A percentile compares a stretch with the other conserved stretches of the same genome.
Evolutionary conservation across 163 green algal genomes (phyloP).

Genomic region (Scenedesmus sp.): DNA sequence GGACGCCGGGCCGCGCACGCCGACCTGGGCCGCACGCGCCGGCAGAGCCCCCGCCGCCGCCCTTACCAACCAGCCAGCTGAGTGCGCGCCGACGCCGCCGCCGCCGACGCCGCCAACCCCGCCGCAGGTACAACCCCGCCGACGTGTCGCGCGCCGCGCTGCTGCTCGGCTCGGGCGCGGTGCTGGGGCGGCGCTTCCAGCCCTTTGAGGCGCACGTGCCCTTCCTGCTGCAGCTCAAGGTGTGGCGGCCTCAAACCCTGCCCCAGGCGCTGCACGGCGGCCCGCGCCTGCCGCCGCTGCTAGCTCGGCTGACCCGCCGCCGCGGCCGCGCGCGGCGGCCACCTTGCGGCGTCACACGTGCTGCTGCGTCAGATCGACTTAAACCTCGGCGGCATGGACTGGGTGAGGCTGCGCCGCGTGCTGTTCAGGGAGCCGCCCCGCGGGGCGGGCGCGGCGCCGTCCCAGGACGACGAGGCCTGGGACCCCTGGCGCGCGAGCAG

Average conservation of each 20-base stretch:
- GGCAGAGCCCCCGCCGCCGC: too few relatives aligned
- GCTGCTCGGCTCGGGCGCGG: constrained; percentile 71
- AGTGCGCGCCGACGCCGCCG: too few relatives aligned
- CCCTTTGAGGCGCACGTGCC: constrained; percentile 94
- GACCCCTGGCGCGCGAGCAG: constrained; percentile 24
- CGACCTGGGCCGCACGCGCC: too few relatives aligned
- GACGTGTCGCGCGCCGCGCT: constrained; percentile 53
- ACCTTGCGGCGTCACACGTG: too few relatives aligned
- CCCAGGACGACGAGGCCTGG: background rate
- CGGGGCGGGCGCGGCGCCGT: too few relatives aligned
- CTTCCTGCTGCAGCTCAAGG: constrained; percentile 96
- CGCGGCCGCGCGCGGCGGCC: too few relatives aligned
- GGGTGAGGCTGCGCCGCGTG: constrained; percentile 66
- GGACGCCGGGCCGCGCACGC: too few relatives aligned
- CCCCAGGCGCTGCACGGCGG: background rate
- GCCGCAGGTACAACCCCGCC: constrained; percentile 67
- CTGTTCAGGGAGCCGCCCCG: constrained; percentile 64
- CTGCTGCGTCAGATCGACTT: constrained; percentile 81
- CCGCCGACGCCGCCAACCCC: too few relatives aligned
- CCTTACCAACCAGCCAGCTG: too few relatives aligned
- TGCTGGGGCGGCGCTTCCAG: constrained; percentile 82
- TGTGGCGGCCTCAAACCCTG: too few relatives aligned
- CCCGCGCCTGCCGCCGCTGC: background rate
- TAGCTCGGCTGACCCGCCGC: background rate
- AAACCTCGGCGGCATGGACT: constrained; percentile 95